These are phyloP conservation scores for Tricholoma sp. DNA, from an alignment of 768 basidiomycete genomes.

Conservation along the genomic window DNA sequence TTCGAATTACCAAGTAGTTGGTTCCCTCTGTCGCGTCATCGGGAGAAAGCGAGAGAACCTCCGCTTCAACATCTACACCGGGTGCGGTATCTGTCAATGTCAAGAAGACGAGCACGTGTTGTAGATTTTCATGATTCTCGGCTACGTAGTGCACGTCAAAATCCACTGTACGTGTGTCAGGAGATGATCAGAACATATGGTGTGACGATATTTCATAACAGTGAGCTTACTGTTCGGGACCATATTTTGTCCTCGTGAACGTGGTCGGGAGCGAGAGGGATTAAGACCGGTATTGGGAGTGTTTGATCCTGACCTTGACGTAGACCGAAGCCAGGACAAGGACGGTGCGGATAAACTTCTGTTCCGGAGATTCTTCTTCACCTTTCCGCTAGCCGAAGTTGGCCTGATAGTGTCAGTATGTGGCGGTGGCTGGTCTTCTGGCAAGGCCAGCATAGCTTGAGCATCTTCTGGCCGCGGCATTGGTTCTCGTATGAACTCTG, in stretches of 20 bases:
- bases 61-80: slow-evolving; percentile 56
- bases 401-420: slow-evolving; percentile 12
- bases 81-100: slow-evolving; percentile 45
- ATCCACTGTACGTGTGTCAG: slow-evolving; percentile 14
- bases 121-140: slow-evolving; percentile 85
- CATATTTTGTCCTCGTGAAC: slow-evolving; percentile 12
- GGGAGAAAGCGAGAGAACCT: slow-evolving; percentile 50
- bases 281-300: not conserved
- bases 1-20: slow-evolving; percentile 59
- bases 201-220: not conserved
- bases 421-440: slow-evolving; percentile 48
- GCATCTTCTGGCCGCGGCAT: slow-evolving; percentile 35
- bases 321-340: slow-evolving; percentile 49
- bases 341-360: slow-evolving; percentile 61
- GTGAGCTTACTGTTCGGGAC: slow-evolving; percentile 14
- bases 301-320: slow-evolving; percentile 18
- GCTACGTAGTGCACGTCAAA: slow-evolving; percentile 50
- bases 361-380: slow-evolving; percentile 31
- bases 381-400: slow-evolving; percentile 12
- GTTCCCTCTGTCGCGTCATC: slow-evolving; percentile 35
- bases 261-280: slow-evolving; percentile 13
- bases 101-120: slow-evolving; percentile 73
- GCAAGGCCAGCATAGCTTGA: slow-evolving; percentile 49
- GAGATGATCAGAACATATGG: not conserved
- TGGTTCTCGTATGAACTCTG: slow-evolving; percentile 60